Evolutionary conservation across 805 yeast genomes (phyloP).

Genomic region (Priceomyces melissophilus): DNA sequence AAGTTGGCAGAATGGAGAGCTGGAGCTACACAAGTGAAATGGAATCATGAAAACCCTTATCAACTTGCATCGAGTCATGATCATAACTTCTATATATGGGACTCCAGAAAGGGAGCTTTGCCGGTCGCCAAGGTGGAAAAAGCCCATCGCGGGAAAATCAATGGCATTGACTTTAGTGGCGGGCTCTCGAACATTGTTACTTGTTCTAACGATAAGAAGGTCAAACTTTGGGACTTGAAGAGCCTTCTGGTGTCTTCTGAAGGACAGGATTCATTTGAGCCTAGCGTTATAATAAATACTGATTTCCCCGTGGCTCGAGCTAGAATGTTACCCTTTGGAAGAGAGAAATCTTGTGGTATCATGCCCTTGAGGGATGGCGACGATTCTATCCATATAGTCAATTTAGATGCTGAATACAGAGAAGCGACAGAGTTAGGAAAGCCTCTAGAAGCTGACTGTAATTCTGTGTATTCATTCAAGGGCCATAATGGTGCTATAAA

Average conservation of each 20-base stretch:
- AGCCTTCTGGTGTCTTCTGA: slow-evolving; percentile 16
- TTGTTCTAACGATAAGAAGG: slow-evolving; percentile 81
- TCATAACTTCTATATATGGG: slow-evolving; percentile 81
- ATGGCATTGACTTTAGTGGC: slow-evolving; percentile 82
- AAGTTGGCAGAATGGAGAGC: slow-evolving; percentile 94
- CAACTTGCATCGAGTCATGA: slow-evolving; percentile 87
- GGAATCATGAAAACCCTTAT: slow-evolving; percentile 77
- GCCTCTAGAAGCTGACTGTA: slow-evolving; percentile 22
- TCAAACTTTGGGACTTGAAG: slow-evolving; percentile 74
- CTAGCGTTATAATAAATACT: slow-evolving; percentile 60
- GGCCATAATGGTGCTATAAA: slow-evolving; percentile 85
- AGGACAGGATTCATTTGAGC: slow-evolving; percentile 21
- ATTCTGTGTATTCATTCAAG: slow-evolving; percentile 50
- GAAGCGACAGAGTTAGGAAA: slow-evolving; percentile 20
- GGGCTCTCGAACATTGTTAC: slow-evolving; percentile 62
- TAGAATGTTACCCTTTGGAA: slow-evolving; percentile 84
- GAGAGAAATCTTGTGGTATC: slow-evolving; percentile 66
- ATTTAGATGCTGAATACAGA: slow-evolving; percentile 37
- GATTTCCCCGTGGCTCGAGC: slow-evolving; percentile 89
- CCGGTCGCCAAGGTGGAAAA: slow-evolving; percentile 60
- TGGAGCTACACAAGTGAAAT: slow-evolving; percentile 91
- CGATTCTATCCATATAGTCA: slow-evolving; percentile 56
- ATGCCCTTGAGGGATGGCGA: slow-evolving; percentile 90
- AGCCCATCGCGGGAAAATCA: slow-evolving; percentile 84
- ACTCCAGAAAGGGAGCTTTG: slow-evolving; percentile 71